These are phyloP conservation scores for Myrica gale DNA, from an alignment of 306 rosid species.

Conservation along the genomic window DNA sequence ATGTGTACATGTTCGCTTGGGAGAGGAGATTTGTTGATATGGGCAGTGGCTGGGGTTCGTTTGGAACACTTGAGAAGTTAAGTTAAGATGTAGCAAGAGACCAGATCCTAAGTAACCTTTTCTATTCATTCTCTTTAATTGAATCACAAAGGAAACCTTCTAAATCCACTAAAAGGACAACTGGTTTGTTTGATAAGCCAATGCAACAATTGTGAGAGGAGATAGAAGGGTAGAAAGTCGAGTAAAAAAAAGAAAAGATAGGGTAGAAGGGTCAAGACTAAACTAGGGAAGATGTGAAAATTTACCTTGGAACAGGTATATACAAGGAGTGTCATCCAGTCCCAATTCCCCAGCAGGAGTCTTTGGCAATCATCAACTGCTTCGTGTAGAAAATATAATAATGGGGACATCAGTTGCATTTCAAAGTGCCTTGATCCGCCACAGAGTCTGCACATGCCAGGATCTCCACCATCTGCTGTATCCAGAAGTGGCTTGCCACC, in stretches of 20 bases:
- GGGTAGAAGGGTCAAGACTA: background rate
- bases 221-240: constrained; percentile 3
- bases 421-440: constrained; percentile 74
- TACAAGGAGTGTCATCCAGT: constrained; percentile 77
- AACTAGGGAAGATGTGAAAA: constrained; percentile 15
- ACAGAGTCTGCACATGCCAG: constrained; percentile 66
- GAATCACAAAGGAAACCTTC: background rate
- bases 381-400: constrained; percentile 72
- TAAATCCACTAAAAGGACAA: background rate
- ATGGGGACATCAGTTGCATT: constrained; percentile 85
- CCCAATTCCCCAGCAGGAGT: constrained; percentile 62
- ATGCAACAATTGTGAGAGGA: constrained; percentile 5
- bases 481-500: constrained; percentile 79
- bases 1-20: constrained; percentile 2
- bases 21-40: constrained; percentile 9
- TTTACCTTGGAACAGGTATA: constrained; percentile 79
- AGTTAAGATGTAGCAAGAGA: background rate
- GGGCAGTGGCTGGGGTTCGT: background rate
- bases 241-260: background rate
- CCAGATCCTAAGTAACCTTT: background rate
- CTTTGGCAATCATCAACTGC: constrained; percentile 53
- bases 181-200: constrained; percentile 1
- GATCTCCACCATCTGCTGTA: constrained; percentile 47
- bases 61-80: background rate
- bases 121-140: too few relatives aligned